Base-by-base conservation (phyloP, 1,284 basidiomycete genomes). In the Malassezia dermatis region DNA sequence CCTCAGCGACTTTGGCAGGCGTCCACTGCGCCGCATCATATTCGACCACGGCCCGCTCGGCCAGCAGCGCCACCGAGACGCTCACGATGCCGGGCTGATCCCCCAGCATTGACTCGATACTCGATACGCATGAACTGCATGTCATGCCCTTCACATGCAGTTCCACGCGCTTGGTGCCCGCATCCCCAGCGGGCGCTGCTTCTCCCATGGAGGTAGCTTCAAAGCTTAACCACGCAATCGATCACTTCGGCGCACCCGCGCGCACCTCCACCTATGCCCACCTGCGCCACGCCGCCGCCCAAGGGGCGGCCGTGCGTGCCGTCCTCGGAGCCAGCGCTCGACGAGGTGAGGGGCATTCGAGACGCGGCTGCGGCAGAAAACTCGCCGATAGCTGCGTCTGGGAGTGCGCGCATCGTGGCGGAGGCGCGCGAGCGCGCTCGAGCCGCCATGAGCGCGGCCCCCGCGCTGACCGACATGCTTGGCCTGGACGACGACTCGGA, bases 41-140 rank as follows among this genome's bases (percentile, higher is more conserved):
- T 70, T 89, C 87, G 62, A 99, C 79, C 30, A 89, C 81, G 2
- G 86, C 93, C 24, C 89, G 84, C 76, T 99, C 93, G 10, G 94
- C 87, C 24, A 99, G 81, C 17, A 99, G 80, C 13, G 93, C 91
- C 21, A 99, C 90, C 69, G 89, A 88, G 56, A 95, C 79, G 7
- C 84, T 86, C 56, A 83, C 76, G 53, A 99, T 91, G 21, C 94
- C 94, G 19, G 82, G 77, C 75, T 93, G 87, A 11, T 79, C 78
- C 58, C 84, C 79, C n/a, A 99, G 81, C 79, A 88, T 87, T 21
- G 83, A 81, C 75, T 99, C 94, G 63, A 98, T 96, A n/a, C 88
- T 84, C 57, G 88, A 84, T n/a, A 90, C 88, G 68, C 88, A 90
- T 37, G 87, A 79, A 8, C 87, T 84, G 67, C 88, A 90, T 0